phyloP scores from a whole-genome alignment of 768 basidiomycete species.

The Leccinum uliginosum region DNA sequence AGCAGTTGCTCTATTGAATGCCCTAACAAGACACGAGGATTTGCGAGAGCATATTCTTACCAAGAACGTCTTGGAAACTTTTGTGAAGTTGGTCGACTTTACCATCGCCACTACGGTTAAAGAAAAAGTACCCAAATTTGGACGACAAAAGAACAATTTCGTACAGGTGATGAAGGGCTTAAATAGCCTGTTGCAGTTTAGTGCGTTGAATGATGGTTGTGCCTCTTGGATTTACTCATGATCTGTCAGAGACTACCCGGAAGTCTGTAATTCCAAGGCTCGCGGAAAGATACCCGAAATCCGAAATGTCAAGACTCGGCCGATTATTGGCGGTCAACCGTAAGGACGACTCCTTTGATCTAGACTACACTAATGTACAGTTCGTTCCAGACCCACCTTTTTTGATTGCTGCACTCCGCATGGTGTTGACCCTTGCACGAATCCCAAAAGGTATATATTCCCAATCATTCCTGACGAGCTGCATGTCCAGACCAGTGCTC shows the following conservation, averaged over 20 bases:
- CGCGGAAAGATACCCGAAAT: background rate
- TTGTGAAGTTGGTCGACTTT: constrained; percentile 14
- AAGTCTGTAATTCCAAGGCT: background rate
- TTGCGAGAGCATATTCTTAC: constrained; percentile 17
- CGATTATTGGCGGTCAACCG: constrained; percentile 11
- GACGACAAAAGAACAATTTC: constrained; percentile 2
- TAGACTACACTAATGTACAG: background rate
- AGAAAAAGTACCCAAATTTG: background rate
- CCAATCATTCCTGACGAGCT: background rate
- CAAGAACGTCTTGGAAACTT: constrained; percentile 5
- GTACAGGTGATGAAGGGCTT: constrained; percentile 21
- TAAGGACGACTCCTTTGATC: constrained; percentile 1
- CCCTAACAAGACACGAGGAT: constrained; percentile 15
- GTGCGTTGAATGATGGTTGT: constrained; percentile 4
- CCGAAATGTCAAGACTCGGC: constrained; percentile 6
- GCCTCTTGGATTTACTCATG: background rate
- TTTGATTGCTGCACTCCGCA: constrained; percentile 16
- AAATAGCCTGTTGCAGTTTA: constrained; percentile 12
- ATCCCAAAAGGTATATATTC: constrained; percentile 14
- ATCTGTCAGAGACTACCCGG: constrained; percentile 7
- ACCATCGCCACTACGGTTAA: background rate
- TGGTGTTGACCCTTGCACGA: constrained; percentile 14
- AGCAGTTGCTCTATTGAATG: constrained; percentile 20
- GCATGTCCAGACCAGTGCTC: background rate
- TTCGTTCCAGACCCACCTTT: constrained; percentile 4